Percentiles rank a stretch among this genome's conserved stretches.
Evolutionary conservation across 1,284 basidiomycete genomes (phyloP).

Genomic region (Cutaneotrichosporon cyanovorans): DNA sequence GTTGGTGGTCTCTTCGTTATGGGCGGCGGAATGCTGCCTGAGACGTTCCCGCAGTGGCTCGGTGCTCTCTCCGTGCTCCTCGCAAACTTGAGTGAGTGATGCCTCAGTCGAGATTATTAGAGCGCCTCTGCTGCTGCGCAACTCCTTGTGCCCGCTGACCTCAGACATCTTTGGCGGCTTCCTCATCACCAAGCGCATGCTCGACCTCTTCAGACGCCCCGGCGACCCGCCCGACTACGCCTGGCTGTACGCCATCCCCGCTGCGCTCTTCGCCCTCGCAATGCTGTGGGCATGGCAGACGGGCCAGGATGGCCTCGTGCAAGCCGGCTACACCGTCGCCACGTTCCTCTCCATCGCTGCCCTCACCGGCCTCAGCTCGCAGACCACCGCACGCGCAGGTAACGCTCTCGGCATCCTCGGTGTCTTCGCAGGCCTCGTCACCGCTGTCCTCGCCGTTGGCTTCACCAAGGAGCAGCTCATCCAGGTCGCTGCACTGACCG

Average conservation of each 20-base stretch:
- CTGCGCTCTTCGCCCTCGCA: constrained; percentile 67
- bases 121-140: too few relatives aligned
- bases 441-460: constrained; percentile 70
- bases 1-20: constrained; percentile 78
- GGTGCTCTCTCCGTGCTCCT: constrained; percentile 71
- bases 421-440: constrained; percentile 67
- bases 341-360: constrained; percentile 71
- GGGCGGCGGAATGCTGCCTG: constrained; percentile 75
- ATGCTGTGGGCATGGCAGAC: constrained; percentile 70
- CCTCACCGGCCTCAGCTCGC: constrained; percentile 28
- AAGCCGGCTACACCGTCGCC: constrained; percentile 72
- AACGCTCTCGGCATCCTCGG: constrained; percentile 75
- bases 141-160: constrained; percentile 1
- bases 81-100: constrained; percentile 60
- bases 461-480: constrained; percentile 64
- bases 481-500: constrained; percentile 68
- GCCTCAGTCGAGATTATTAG: too few relatives aligned
- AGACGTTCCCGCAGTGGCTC: constrained; percentile 65
- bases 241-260: constrained; percentile 70
- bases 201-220: constrained; percentile 79
- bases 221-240: constrained; percentile 77
- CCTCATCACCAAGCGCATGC: constrained; percentile 74
- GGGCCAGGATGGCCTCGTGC: constrained; percentile 73
- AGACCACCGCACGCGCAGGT: constrained; percentile 69
- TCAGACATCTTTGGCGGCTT: constrained; percentile 69